These are phyloP conservation scores for Delitschia confertaspora DNA, from an alignment of 495 filamentous ascomycete species.

Conservation along the genomic window DNA sequence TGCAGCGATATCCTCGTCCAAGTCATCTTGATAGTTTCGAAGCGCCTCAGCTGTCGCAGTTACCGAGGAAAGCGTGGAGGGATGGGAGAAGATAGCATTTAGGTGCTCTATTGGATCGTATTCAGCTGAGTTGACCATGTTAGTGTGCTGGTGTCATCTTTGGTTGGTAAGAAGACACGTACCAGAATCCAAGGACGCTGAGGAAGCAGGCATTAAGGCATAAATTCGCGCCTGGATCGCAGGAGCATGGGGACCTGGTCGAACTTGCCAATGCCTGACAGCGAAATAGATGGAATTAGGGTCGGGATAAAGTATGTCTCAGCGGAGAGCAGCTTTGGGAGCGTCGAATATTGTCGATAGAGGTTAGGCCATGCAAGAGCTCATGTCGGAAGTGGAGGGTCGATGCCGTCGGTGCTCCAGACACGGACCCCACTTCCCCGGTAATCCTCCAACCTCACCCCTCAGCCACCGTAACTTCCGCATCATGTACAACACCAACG, in stretches of 20 bases:
- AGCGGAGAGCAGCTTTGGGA: neutral
- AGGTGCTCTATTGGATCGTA: constrained; percentile 93
- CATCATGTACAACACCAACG: too few relatives aligned
- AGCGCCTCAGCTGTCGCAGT: constrained; percentile 61
- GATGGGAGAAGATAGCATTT: constrained; percentile 88
- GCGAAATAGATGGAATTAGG: neutral
- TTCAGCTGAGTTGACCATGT: constrained; percentile 51
- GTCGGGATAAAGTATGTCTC: neutral
- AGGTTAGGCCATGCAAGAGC: too few relatives aligned
- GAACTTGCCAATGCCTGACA: too few relatives aligned
- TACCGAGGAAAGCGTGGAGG: constrained; percentile 75
- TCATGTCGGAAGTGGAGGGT: too few relatives aligned
- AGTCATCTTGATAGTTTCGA: constrained; percentile 68
- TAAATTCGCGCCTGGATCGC: constrained; percentile 1
- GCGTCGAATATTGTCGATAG: neutral
- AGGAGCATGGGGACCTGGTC: constrained; percentile 2
- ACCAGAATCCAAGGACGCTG: constrained; percentile 35
- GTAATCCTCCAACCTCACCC: too few relatives aligned
- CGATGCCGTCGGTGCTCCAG: too few relatives aligned
- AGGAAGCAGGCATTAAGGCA: constrained; percentile 29
- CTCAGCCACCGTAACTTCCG: too few relatives aligned
- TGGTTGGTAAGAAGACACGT: too few relatives aligned
- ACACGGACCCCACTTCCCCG: too few relatives aligned
- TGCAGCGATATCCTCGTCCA: constrained; percentile 67
- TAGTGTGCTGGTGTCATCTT: too few relatives aligned